Evolutionary conservation across 352 stramenopile genomes (phyloP), one percentile per base, ranked within the genome.

Genomic region (Globisporangium splendens): DNA sequence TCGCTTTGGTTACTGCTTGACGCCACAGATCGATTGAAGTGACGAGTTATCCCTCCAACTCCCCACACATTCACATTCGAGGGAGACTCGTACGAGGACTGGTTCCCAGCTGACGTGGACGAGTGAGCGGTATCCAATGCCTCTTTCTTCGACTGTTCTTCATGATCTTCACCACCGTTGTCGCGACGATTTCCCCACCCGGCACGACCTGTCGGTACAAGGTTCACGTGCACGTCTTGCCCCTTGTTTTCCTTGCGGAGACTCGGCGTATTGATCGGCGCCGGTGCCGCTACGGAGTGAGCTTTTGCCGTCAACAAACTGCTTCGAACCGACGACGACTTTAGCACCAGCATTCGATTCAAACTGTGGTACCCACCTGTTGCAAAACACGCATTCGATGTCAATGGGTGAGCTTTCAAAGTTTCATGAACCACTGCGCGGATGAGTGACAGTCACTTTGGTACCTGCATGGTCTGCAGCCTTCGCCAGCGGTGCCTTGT

Each of bases 251-350:
- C 79, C 44, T 75, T 76, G 50, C 83, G 83, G 17, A 91, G 59
- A 64, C 82, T 93, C 14, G 78, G 78, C 24, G 84, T 91, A 66
- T 93, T 93, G 61, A 92, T 78, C 1, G 84, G 82, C n/a, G 79
- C 70, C 18, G 82, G 82, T 24, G 77, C 64, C 0, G 72, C 57
- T n/a, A 69, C 65, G 13, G 61, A 17, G 18, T 64, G 61, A 15
- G 54, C 52, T 17, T 57, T 58, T 18, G 54, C 35, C 0, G 28
- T 33, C 33, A 63, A 38, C 3, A 59, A 20, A 13, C 63, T 62
- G 35, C 50, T 53, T 22, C 13, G 41, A 13, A 7, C 50, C 20
- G 44, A 54, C 14, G 35, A 51, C 14, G 55, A 62, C 17, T 71
- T 69, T 46, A 91, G 65, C 56, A 90, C 76, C 38, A 88, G 63